Base-by-base conservation (phyloP, 1,284 basidiomycete species). In the Sutorius eximius region DNA sequence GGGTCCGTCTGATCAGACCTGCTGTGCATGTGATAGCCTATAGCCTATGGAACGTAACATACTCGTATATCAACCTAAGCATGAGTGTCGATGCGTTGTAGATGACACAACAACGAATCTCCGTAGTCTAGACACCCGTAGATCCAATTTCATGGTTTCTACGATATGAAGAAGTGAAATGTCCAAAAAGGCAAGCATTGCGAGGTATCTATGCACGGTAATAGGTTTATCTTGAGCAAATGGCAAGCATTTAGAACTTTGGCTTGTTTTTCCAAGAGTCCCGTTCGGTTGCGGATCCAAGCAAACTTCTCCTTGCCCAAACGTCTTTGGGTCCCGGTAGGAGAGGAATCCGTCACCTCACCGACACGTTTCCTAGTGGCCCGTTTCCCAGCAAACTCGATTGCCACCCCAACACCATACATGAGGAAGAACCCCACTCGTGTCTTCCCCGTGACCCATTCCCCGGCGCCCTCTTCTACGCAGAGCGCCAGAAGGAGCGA, bases 391-490 rank as follows among this genome's bases (percentile, higher is more conserved):
- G 65, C 49, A 15, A 63, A 63, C 64, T 87, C 86, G 22, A 82
- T 50, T 5, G 79, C 46, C 9, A 81, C 60, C 0, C 82, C 83
- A 0, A 82, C 61, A 3, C 78, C 84, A 57, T 79, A 82, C 59
- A 83, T 65, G 43, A 86, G 36, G 64, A 87, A 88, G 64, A 80
- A 87, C 3, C 79, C 78, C 3, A 71, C 69, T 51, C 8, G 79
- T 75, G 36, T 85, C 79, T 0, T 71, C 70, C 16, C 82, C 85
- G 8, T 72, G 73, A 2, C 77, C 80, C 78, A 85, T 80, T 5
- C 81, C 82, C 74, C 79, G 85, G 48, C 82, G 62, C 13, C 80
- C 83, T 27, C 77, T 49, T 58, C 81, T 75, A 56, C 88, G 86
- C n/a, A 88, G 59, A 3, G 80, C 38, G 3, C 79, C 83, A 0